Evolutionary conservation across 177 flowering plant species (phyloP), one percentile per base, ranked within the genome.

Genomic region (Vitis hybrid): DNA sequence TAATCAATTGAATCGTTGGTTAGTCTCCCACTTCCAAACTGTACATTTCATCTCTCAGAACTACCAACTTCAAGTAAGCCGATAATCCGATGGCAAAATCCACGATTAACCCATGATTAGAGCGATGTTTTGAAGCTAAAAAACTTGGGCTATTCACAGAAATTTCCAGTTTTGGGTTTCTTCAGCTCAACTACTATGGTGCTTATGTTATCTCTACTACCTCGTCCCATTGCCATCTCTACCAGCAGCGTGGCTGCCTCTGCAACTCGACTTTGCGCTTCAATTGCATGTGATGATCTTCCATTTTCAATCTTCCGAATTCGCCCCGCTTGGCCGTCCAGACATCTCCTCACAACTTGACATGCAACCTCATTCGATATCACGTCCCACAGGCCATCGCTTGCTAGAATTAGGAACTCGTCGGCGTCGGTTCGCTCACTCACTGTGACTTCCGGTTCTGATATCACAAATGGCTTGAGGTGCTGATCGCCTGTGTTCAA

Each of bases 361-460:
- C 89, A 88, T 0, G 85, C 87, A 0, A 67, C 19, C 13, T 88
- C 82, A 21, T 88, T 82, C 1, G 88, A 73, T 1, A 88, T 50
- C 1, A 84, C 86, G 27, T 83, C 88, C 87, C 89, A 87, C 35
- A 88, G 32, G n/a, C 90, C 91, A 52, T 86, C 88, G 14, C 80
- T 83, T 0, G 88, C 91, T 15, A 88, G 71, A 35, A 88, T 74
- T 1, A 86, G 66, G 69, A 88, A 88, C 15, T 82, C 89, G 15
- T 88, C 90, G 0, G 12, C 7, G 5, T 83, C 79, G 1, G 71
- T 78, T 64, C 86, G 51, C 52, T 74, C 62, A 17, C 48, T 70
- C 18, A 83, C 69, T 0, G 65, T 72, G 11, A 86, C 86, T 40
- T 88, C 90, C 9, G 90, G 90, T 24, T 81, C 69, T 0, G 80